A percentile compares a stretch with the other conserved stretches of the same genome.
phyloP scores from a whole-genome alignment of 495 filamentous ascomycete genomes.

The Aspergillus campestris region DNA sequence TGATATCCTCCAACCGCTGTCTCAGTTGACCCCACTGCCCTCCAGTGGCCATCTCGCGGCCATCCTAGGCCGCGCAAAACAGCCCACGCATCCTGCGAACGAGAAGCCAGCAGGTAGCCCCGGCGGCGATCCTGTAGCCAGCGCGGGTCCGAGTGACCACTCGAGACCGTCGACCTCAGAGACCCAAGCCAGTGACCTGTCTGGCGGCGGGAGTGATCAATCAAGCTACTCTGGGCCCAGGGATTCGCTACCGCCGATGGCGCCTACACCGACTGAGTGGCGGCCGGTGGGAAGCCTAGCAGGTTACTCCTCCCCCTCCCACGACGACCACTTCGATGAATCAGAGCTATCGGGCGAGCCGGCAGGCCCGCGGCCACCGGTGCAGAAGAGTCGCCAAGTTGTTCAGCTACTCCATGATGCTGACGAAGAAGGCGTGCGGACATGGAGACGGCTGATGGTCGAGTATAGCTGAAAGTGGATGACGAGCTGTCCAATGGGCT shows the following conservation, averaged over 20 bases:
- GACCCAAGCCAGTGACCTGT: conserved; percentile 1
- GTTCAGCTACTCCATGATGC: conserved; percentile 24
- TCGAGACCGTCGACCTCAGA: conserved; percentile 1
- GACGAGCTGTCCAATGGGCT: neutral
- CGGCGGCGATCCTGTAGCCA: neutral
- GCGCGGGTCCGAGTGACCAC: conserved; percentile 1
- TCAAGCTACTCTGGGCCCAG: neutral
- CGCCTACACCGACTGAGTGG: conserved; percentile 7
- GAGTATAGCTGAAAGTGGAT: conserved; percentile 25
- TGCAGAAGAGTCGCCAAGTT: conserved; percentile 18
- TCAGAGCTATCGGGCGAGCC: conserved; percentile 6
- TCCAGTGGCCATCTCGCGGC: conserved; percentile 17
- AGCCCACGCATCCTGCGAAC: neutral
- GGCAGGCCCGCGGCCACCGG: neutral
- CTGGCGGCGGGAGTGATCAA: conserved; percentile 1
- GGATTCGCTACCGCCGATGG: conserved; percentile 3
- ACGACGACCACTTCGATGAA: neutral
- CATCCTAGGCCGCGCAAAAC: conserved; percentile 9
- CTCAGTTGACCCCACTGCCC: conserved; percentile 23
- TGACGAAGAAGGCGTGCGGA: conserved; percentile 23
- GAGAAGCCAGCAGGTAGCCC: conserved; percentile 3
- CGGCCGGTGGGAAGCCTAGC: neutral
- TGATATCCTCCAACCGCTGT: conserved; percentile 30
- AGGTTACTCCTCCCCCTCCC: no score
- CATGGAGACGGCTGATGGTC: conserved; percentile 26